These are phyloP conservation scores for Smittium mucronatum DNA, from an alignment of 371 early-diverging fungal species.

Conservation along the genomic window DNA sequence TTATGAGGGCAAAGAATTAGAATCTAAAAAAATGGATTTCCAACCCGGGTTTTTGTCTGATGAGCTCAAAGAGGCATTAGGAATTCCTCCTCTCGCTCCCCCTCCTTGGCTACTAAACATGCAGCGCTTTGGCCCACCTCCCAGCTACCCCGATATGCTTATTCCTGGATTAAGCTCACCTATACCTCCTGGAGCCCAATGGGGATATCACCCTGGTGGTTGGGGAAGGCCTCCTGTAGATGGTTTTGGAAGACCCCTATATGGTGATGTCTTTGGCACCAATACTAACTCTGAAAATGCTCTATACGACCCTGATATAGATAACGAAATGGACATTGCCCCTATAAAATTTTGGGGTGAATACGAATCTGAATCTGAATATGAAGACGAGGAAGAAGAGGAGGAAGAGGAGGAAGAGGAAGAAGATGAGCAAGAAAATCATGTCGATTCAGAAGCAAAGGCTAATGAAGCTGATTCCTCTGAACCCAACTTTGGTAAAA, in stretches of 20 bases:
- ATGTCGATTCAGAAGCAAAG: conserved; percentile 35
- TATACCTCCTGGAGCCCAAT: conserved; percentile 95
- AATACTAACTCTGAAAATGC: conserved; percentile 34
- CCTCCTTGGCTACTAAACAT: conserved; percentile 97
- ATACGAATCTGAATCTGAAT: conserved; percentile 50
- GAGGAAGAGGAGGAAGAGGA: conserved; percentile 44
- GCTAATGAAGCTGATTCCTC: conserved; percentile 28
- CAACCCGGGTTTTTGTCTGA: conserved; percentile 83
- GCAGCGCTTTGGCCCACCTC: conserved; percentile 97
- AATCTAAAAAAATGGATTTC: conserved; percentile 72
- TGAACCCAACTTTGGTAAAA: conserved; percentile 18
- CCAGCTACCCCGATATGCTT: conserved; percentile 81
- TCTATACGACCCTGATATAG: conserved; percentile 30
- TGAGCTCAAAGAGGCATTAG: conserved; percentile 72
- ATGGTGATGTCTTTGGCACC: conserved; percentile 89
- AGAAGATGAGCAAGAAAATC: conserved; percentile 40
- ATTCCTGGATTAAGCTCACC: conserved; percentile 96
- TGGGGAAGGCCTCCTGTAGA: conserved; percentile 98
- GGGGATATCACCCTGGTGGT: conserved; percentile 97
- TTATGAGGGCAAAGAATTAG: conserved; percentile 95
- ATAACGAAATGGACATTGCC: conserved; percentile 7
- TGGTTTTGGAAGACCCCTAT: conserved; percentile 84
- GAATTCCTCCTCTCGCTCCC: conserved; percentile 87
- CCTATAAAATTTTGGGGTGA: conserved; percentile 17
- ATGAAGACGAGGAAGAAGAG: conserved; percentile 51